These are phyloP conservation scores for Scleroderma citrinum DNA, from an alignment of 768 basidiomycete species.

Conservation along the genomic window DNA sequence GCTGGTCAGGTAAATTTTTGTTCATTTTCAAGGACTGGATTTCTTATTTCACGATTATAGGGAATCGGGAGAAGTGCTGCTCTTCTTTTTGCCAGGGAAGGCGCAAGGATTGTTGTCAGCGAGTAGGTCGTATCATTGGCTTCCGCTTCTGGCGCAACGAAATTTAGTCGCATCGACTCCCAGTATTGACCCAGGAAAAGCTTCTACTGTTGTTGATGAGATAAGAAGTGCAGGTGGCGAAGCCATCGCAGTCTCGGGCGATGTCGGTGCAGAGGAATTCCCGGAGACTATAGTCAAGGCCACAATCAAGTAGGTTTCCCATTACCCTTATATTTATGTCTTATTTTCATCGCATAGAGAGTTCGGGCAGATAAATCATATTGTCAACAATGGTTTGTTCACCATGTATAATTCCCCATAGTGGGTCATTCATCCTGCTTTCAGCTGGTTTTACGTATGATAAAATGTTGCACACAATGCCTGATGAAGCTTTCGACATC, in stretches of 20 bases:
- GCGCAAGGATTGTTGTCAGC: slow-evolving; percentile 81
- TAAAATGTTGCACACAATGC: slow-evolving; percentile 84
- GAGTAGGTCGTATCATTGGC: slow-evolving; percentile 57
- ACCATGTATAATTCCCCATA: not conserved
- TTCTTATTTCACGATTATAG: slow-evolving; percentile 28
- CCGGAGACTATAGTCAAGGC: slow-evolving; percentile 72
- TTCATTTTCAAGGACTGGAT: not conserved
- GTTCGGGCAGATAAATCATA: slow-evolving; percentile 83
- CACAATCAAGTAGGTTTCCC: slow-evolving; percentile 59
- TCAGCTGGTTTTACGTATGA: slow-evolving; percentile 74
- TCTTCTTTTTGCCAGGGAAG: slow-evolving; percentile 75
- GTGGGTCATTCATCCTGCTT: not conserved
- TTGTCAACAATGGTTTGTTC: slow-evolving; percentile 69
- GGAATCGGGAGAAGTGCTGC: slow-evolving; percentile 77
- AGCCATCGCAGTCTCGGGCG: slow-evolving; percentile 68
- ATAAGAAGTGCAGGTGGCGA: slow-evolving; percentile 70
- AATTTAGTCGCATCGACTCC: slow-evolving; percentile 1
- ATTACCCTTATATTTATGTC: not conserved
- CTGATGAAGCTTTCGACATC: slow-evolving; percentile 76
- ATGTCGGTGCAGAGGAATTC: slow-evolving; percentile 80
- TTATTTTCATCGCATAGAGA: slow-evolving; percentile 37
- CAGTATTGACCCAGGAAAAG: slow-evolving; percentile 70
- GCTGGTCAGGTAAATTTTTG: slow-evolving; percentile 62
- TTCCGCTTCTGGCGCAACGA: not conserved
- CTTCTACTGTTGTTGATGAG: slow-evolving; percentile 61